These are phyloP conservation scores for Spergularia marina DNA, from an alignment of 148 eudicot genomes.

Conservation along the genomic window DNA sequence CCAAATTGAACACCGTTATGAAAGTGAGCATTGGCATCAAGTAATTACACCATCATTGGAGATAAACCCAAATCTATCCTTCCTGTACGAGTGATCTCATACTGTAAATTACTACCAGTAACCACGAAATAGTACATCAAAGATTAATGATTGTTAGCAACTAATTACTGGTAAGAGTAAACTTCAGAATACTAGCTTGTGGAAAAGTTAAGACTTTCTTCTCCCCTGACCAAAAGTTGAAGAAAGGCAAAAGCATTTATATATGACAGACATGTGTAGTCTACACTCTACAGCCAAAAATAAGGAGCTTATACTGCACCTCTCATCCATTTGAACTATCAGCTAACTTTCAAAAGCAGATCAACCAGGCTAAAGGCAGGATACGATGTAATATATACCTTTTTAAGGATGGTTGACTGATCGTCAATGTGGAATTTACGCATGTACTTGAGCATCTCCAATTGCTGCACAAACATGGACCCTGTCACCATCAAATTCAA, in stretches of 20 bases:
- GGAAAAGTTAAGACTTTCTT: too few species aligned
- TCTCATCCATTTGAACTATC: background rate
- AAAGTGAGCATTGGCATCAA: too few species aligned
- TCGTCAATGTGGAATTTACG: conserved; percentile 69
- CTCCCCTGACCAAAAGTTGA: background rate
- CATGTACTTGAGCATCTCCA: conserved; percentile 81
- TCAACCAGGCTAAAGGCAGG: background rate
- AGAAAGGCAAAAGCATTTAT: background rate
- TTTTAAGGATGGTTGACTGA: conserved; percentile 74
- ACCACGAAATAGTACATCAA: too few species aligned
- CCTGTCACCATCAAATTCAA: conserved; percentile 12
- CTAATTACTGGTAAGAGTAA: too few species aligned
- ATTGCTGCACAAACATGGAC: conserved; percentile 53
- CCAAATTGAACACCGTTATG: too few species aligned
- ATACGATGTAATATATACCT: conserved; percentile 36
- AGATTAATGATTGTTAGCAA: too few species aligned
- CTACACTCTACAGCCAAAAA: background rate
- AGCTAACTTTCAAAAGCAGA: background rate
- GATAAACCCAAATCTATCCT: too few species aligned
- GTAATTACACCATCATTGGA: too few species aligned
- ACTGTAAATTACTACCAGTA: too few species aligned
- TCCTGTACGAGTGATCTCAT: too few species aligned
- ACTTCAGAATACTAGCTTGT: too few species aligned
- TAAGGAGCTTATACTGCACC: background rate
- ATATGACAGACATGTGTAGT: background rate